These are phyloP conservation scores for Kodamaea anthophila DNA, from an alignment of 1,139 yeast species.

Conservation along the genomic window DNA sequence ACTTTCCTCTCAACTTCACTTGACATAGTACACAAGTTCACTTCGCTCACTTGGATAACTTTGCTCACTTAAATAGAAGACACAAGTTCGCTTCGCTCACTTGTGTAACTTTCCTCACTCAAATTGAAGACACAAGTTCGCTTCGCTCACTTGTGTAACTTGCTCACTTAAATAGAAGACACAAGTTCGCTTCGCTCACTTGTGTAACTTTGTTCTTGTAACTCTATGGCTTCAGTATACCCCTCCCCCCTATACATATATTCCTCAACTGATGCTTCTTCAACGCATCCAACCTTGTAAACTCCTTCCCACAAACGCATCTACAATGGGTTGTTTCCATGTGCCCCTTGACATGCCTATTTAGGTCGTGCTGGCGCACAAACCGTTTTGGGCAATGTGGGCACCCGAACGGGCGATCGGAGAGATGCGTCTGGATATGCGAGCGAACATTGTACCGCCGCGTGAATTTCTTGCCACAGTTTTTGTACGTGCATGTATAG, in stretches of 20 bases:
- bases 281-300: slow-evolving; percentile 84
- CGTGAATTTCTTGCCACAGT: slow-evolving; percentile 80
- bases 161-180: too few relatives aligned
- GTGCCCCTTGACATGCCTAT: slow-evolving; percentile 87
- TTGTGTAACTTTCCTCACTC: too few relatives aligned
- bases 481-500: slow-evolving; percentile 69
- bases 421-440: slow-evolving; percentile 93
- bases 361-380: slow-evolving; percentile 88
- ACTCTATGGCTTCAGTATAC: slow-evolving; percentile 29
- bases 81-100: too few relatives aligned
- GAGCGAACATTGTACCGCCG: slow-evolving; percentile 92
- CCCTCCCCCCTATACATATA: slow-evolving; percentile 67
- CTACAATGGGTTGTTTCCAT: slow-evolving; percentile 59
- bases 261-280: slow-evolving; percentile 73
- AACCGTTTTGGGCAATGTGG: slow-evolving; percentile 60
- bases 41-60: too few relatives aligned
- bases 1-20: too few relatives aligned
- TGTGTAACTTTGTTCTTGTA: too few relatives aligned
- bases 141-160: too few relatives aligned
- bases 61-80: too few relatives aligned
- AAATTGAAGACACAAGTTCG: too few relatives aligned
- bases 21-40: too few relatives aligned
- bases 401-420: slow-evolving; percentile 82
- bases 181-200: too few relatives aligned
- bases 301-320: slow-evolving; percentile 91